Evolutionary conservation across 257 asterid genomes (phyloP).

Genomic region (Gynochthodes officinalis): DNA sequence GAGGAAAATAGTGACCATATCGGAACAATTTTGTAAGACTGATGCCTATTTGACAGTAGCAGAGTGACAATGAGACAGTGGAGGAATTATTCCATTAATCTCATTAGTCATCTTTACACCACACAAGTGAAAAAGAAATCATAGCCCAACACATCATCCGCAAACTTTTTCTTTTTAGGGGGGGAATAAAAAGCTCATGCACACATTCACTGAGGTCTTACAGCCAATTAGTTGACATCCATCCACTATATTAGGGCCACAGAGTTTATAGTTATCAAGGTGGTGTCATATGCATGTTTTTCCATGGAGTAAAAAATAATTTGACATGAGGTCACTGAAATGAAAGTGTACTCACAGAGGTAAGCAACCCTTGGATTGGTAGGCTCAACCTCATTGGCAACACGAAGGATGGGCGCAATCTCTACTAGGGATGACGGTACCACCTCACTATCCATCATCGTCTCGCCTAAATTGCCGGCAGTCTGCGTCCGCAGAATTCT

Average conservation of each 20-base stretch:
- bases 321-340: not conserved
- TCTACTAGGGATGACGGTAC: conserved; percentile 94
- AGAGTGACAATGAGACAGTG: not conserved
- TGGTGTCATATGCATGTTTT: not conserved
- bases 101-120: too few relatives aligned
- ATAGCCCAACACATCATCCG: not conserved
- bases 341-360: conserved; percentile 62
- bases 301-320: not conserved
- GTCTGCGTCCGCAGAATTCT: conserved; percentile 92
- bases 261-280: not conserved
- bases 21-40: not conserved
- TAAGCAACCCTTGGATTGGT: conserved; percentile 91
- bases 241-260: not conserved
- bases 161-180: too few relatives aligned
- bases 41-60: not conserved
- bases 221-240: not conserved
- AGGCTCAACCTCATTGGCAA: conserved; percentile 95
- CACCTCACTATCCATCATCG: conserved; percentile 98
- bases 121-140: not conserved
- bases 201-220: not conserved
- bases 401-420: conserved; percentile 97
- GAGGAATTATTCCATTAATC: not conserved
- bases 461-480: conserved; percentile 86
- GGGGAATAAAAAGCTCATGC: too few relatives aligned
- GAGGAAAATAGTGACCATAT: not conserved